Evolutionary conservation across 331 rosid species (phyloP).

Genomic region (Rosa hybrid): DNA sequence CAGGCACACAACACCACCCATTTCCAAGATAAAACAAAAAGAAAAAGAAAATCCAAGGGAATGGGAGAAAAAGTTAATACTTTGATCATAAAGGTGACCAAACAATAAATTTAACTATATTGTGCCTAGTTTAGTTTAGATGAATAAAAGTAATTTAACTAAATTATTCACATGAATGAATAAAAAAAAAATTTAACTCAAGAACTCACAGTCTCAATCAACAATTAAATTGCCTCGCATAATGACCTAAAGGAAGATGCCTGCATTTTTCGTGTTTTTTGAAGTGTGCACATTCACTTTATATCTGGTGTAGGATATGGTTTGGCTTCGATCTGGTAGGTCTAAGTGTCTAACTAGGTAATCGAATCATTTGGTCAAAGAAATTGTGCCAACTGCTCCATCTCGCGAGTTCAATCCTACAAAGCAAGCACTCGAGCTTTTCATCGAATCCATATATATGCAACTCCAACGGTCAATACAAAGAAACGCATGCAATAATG

Average conservation of each 20-base stretch:
- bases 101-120: too few relatives aligned
- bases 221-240: neutral
- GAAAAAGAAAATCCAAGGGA: too few relatives aligned
- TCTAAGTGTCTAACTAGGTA: neutral
- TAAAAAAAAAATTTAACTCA: too few relatives aligned
- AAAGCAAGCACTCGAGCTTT: conserved; percentile 20
- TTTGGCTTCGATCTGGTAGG: conserved; percentile 4
- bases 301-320: neutral
- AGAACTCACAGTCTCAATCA: neutral
- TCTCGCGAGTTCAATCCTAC: conserved; percentile 14
- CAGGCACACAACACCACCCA: too few relatives aligned
- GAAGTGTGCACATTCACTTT: neutral
- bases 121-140: too few relatives aligned
- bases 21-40: too few relatives aligned
- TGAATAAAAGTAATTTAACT: too few relatives aligned
- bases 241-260: neutral
- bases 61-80: too few relatives aligned
- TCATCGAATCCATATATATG: neutral
- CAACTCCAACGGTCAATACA: neutral
- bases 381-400: neutral
- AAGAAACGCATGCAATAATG: neutral
- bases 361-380: conserved; percentile 11
- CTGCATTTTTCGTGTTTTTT: neutral
- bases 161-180: too few relatives aligned
- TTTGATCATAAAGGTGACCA: too few relatives aligned